These are phyloP conservation scores for Thalassiosira exigua DNA, from an alignment of 352 stramenopile species.

Conservation along the genomic window DNA sequence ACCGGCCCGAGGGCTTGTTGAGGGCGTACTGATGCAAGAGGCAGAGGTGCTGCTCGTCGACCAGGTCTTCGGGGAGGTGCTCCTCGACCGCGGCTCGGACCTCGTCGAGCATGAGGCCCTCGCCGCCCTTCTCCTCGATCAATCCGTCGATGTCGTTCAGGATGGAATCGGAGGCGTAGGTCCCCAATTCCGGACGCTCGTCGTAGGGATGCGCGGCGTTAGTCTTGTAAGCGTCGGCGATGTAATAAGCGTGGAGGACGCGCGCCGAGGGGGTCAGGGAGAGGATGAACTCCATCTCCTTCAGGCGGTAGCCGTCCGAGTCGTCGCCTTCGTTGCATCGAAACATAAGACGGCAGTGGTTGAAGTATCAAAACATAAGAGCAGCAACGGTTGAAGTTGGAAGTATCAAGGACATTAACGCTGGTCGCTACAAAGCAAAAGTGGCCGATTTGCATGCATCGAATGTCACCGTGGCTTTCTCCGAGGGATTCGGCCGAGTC, in stretches of 20 bases:
- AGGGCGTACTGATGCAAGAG: slow-evolving; percentile 50
- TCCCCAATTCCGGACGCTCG: slow-evolving; percentile 7
- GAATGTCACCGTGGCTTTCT: too few relatives aligned
- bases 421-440: too few relatives aligned
- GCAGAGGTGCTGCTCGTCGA: slow-evolving; percentile 34
- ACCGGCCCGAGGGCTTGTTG: slow-evolving; percentile 33
- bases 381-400: too few relatives aligned
- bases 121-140: not conserved
- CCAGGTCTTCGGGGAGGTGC: slow-evolving; percentile 14
- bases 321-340: not conserved
- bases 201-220: slow-evolving; percentile 23
- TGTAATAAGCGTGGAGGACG: slow-evolving; percentile 46
- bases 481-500: too few relatives aligned
- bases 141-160: slow-evolving; percentile 38
- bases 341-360: too few relatives aligned
- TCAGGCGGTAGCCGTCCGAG: slow-evolving; percentile 6
- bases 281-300: slow-evolving; percentile 49
- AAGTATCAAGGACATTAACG: too few relatives aligned
- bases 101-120: slow-evolving; percentile 17
- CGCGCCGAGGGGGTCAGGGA: slow-evolving; percentile 29
- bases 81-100: slow-evolving; percentile 29
- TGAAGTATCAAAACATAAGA: too few relatives aligned
- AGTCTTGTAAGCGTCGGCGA: slow-evolving; percentile 30
- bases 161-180: slow-evolving; percentile 24
- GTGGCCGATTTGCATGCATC: too few relatives aligned